Evolutionary conservation across 1,139 yeast genomes (phyloP), one percentile per base, ranked within the genome.

Genomic region (Pneumocystis canis): DNA sequence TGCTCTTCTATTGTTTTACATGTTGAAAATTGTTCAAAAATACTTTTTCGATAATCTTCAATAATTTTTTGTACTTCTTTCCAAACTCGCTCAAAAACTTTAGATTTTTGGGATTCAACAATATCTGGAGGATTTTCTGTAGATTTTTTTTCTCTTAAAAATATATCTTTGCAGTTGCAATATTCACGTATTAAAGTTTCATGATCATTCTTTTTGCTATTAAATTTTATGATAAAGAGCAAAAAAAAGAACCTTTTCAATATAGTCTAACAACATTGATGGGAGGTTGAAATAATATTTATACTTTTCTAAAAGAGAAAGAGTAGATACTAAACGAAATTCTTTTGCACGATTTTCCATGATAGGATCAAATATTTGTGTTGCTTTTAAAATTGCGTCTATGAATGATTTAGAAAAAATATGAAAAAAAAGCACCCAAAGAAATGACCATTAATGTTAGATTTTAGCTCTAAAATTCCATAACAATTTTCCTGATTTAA

Each of bases 201-300:
- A 69, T 87, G 90, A 68, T 89, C 86, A 64, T 82, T 81, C 33
- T 60, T 28, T 37, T 2, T 28, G 9, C 18, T 53, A 14, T 30
- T 37, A 59, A 20, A 60, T 37, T 35, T 30, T 59, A 30, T 30
- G 18, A 60, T 7, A 6, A 59, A 30, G 35, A n/a, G 25, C 3
- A 7, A 57, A 57, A 16, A 33, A 7, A 40, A 61, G 7, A 28
- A 65, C 68, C 20, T 60, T 60, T 28, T 79, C 75, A 35, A 89
- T 77, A 67, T 80, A 79, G n/a, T 72, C 74, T 53, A 79, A 75
- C 64, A 92, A 76, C 11, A 74, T 76, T 41, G 79, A 80, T 0
- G 97, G 96, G 60, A 89, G 77, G 70, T 88, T 86, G 70, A 92
- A 84, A 63, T 89, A 78, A 65, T 79, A 79, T 63, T 78, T 79